These are phyloP conservation scores for Talaromyces sp. DNA, from an alignment of 2,329 filamentous ascomycete species.

Conservation along the genomic window DNA sequence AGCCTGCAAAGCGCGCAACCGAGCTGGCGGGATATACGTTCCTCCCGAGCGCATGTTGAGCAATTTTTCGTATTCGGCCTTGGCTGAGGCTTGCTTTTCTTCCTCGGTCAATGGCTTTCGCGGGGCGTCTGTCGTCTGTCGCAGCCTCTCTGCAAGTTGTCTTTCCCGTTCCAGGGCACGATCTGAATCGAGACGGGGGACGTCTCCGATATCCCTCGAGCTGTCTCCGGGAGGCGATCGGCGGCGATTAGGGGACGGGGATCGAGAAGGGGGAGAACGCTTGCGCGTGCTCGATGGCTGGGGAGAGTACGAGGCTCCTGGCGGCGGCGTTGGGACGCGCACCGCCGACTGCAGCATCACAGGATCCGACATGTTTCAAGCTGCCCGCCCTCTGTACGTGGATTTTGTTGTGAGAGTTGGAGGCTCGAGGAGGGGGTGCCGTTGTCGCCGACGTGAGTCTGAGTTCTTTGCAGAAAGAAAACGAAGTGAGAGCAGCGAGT, in stretches of 20 bases:
- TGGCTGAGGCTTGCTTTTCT: constrained; percentile 80
- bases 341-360: constrained; percentile 53
- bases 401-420: background rate
- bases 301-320: constrained; percentile 45
- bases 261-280: constrained; percentile 53
- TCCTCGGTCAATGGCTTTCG: constrained; percentile 63
- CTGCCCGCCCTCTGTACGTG: background rate
- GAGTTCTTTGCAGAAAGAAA: background rate
- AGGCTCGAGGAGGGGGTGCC: background rate
- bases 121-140: constrained; percentile 43
- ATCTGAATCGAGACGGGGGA: constrained; percentile 48
- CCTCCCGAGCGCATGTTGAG: constrained; percentile 90
- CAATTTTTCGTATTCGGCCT: constrained; percentile 90
- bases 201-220: constrained; percentile 31
- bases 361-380: constrained; percentile 36
- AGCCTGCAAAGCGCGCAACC: constrained; percentile 84
- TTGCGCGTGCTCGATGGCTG: constrained; percentile 50
- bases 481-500: constrained; percentile 1
- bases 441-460: constrained; percentile 6
- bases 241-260: constrained; percentile 49
- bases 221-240: constrained; percentile 41
- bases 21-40: constrained; percentile 91
- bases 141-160: constrained; percentile 50
- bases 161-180: constrained; percentile 47
- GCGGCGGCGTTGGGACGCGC: constrained; percentile 55